phyloP scores from a whole-genome alignment of 2,329 filamentous ascomycete genomes.

The Cladosporium sphaerospermum region DNA sequence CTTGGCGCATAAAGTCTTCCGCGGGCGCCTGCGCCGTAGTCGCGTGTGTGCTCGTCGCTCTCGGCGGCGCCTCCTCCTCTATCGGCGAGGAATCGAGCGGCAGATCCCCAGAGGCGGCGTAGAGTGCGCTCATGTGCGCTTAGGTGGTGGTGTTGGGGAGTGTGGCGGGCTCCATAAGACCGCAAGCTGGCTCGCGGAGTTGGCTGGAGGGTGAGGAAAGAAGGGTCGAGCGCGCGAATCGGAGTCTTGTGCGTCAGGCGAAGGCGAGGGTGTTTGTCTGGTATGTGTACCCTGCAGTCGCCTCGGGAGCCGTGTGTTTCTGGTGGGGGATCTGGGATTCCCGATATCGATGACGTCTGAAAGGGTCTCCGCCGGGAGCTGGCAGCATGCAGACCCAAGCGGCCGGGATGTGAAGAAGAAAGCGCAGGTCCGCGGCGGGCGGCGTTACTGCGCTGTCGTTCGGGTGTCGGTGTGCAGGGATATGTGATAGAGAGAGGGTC shows the following conservation, averaged over 20 bases:
- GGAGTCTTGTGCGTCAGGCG: background rate
- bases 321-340: background rate
- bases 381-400: background rate
- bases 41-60: background rate
- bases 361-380: background rate
- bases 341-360: conserved; percentile 10
- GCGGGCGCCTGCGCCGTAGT: conserved; percentile 9
- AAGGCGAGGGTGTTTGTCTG: background rate
- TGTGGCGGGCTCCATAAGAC: conserved; percentile 1
- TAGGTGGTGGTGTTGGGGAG: background rate
- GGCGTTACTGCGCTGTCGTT: too few species aligned
- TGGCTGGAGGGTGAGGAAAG: background rate
- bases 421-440: background rate
- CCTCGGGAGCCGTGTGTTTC: background rate
- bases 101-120: conserved; percentile 4
- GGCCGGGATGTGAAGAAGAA: background rate
- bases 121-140: conserved; percentile 9
- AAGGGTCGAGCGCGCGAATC: too few species aligned
- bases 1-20: conserved; percentile 38
- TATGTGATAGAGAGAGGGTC: too few species aligned
- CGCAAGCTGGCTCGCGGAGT: background rate
- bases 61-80: background rate
- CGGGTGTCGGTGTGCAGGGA: too few species aligned
- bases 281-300: background rate
- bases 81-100: background rate